These are phyloP conservation scores for Boletus sp. DNA, from an alignment of 768 basidiomycete species.

Conservation along the genomic window DNA sequence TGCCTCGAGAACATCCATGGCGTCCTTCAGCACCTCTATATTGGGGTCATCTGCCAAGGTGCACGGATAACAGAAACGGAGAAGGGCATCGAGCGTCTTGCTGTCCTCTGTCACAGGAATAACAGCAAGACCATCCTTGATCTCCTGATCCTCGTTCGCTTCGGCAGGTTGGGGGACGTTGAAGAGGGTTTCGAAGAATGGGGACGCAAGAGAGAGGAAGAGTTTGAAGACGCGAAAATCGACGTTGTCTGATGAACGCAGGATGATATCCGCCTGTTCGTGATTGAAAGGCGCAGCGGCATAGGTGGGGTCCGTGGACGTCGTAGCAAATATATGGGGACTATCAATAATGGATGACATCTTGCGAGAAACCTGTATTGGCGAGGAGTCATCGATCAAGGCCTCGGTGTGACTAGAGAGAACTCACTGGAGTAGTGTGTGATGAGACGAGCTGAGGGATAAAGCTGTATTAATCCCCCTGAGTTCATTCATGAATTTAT, in stretches of 20 bases:
- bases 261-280: no score
- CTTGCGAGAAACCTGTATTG: background rate
- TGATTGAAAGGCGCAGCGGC: constrained; percentile 1
- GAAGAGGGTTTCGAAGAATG: constrained; percentile 8
- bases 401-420: background rate
- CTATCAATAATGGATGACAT: background rate
- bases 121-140: no score
- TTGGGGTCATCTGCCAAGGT: no score
- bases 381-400: no score
- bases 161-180: constrained; percentile 24
- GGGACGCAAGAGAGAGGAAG: no score
- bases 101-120: no score
- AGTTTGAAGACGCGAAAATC: no score
- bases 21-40: no score
- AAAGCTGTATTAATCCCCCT: background rate
- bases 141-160: background rate
- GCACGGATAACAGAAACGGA: no score
- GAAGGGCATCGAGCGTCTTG: no score
- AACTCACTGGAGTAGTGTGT: background rate
- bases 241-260: no score
- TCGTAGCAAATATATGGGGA: background rate
- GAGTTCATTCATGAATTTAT: background rate
- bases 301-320: background rate
- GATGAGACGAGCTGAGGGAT: background rate
- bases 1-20: no score